Conservation (phyloP, 169 alveolate species). For the Eimeria nieschulzi region DNA sequence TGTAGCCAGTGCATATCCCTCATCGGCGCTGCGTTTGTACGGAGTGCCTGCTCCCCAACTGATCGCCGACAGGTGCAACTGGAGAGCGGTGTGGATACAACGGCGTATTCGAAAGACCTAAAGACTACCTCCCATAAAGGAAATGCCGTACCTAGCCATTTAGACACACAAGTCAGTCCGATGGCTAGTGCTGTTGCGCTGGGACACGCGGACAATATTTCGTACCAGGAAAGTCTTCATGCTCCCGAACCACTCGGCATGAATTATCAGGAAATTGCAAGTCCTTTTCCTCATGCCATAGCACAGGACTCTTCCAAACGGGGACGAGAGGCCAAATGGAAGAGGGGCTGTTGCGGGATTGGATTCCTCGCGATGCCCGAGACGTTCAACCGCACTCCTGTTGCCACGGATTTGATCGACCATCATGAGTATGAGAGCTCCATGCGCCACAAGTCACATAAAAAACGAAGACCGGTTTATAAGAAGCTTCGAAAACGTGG, state of each 20-base stretch:
- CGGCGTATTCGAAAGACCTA: too few species aligned
- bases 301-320: not conserved
- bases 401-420: not conserved
- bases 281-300: not conserved
- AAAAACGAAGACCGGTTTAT: not conserved
- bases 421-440: not conserved
- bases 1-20: conserved; percentile 14
- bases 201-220: too few species aligned
- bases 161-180: too few species aligned
- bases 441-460: not conserved
- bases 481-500: not conserved
- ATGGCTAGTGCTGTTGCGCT: too few species aligned
- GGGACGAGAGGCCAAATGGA: conserved; percentile 8
- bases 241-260: not conserved
- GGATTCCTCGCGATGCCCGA: conserved; percentile 16
- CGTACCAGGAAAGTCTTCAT: too few species aligned
- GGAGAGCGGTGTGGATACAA: too few species aligned
- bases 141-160: too few species aligned
- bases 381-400: conserved; percentile 9
- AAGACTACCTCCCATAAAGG: too few species aligned
- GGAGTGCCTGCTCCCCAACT: not conserved
- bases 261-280: not conserved
- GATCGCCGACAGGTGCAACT: too few species aligned
- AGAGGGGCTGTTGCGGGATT: conserved; percentile 3
- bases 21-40: conserved; percentile 10